Evolutionary conservation across 805 yeast species (phyloP).

Genomic region (Starmerella sp.): DNA sequence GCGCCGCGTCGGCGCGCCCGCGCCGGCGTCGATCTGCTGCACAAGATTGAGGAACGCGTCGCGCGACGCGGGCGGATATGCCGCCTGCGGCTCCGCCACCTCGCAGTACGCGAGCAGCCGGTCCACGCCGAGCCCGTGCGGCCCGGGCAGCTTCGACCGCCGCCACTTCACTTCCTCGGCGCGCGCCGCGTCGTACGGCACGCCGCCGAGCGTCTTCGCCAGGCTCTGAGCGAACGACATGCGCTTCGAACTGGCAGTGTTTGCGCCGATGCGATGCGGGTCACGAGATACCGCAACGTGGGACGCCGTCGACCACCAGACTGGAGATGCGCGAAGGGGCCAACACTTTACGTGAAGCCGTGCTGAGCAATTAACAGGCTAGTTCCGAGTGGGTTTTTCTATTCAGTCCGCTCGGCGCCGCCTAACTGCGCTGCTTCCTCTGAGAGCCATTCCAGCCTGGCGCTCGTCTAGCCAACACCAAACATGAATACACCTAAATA

Average conservation of each 20-base stretch:
- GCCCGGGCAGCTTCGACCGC: neutral
- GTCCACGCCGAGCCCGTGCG: slow-evolving; percentile 13
- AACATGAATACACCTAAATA: too few species aligned
- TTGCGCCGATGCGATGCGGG: neutral
- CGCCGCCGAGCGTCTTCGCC: slow-evolving; percentile 9
- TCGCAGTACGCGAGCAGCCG: slow-evolving; percentile 11
- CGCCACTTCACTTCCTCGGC: slow-evolving; percentile 2
- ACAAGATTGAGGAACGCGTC: slow-evolving; percentile 9
- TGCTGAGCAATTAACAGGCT: too few species aligned
- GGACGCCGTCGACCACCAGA: too few species aligned
- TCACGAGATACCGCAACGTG: neutral
- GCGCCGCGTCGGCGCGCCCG: neutral
- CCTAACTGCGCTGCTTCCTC: too few species aligned
- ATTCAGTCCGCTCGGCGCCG: too few species aligned
- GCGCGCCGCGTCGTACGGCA: slow-evolving; percentile 5
- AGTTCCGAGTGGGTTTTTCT: too few species aligned
- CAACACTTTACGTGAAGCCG: too few species aligned
- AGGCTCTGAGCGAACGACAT: slow-evolving; percentile 20
- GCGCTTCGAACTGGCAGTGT: neutral
- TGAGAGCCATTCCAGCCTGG: too few species aligned
- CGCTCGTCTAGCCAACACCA: too few species aligned
- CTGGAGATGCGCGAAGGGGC: too few species aligned
- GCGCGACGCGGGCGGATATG: slow-evolving; percentile 12
- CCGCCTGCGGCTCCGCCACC: neutral
- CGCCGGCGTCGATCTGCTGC: slow-evolving; percentile 3